A percentile compares a stretch with the other conserved stretches of the same genome.
phyloP scores from a whole-genome alignment of 2,329 filamentous ascomycete genomes.

The Falciphora oryzae region DNA sequence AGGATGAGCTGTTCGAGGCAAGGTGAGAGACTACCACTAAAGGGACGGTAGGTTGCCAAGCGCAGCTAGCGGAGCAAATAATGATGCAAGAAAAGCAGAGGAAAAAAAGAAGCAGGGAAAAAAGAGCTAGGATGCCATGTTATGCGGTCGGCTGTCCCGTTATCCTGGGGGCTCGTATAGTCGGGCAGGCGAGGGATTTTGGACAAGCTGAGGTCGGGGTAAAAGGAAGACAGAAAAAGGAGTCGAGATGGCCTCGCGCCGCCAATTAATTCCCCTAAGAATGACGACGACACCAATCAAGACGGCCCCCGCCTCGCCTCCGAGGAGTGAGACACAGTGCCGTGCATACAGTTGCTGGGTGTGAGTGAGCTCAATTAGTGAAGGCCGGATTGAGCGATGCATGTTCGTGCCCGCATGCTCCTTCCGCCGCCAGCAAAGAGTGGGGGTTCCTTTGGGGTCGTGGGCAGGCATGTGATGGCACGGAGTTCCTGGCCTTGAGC shows the following conservation, averaged over 20 bases:
- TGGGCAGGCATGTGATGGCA: slow-evolving; percentile 21
- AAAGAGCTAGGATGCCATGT: not conserved
- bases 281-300: not conserved
- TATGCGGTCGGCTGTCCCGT: not conserved
- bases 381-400: not conserved
- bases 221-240: not conserved
- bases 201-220: not conserved
- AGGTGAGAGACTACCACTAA: slow-evolving; percentile 8
- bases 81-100: slow-evolving; percentile 1
- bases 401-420: too few species aligned
- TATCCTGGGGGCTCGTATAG: not conserved
- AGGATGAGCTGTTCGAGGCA: not conserved
- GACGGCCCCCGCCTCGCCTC: not conserved
- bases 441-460: not conserved
- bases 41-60: slow-evolving; percentile 10
- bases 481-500: not conserved
- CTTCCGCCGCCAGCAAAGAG: not conserved
- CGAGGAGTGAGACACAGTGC: not conserved
- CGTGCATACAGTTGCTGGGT: not conserved
- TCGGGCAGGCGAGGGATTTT: not conserved
- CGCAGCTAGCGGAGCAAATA: not conserved
- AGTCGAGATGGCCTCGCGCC: not conserved
- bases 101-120: not conserved
- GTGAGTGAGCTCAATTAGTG: not conserved
- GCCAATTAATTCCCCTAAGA: not conserved